These are phyloP conservation scores for Pyrenophora graminea DNA, from an alignment of 2,329 filamentous ascomycete species.

Conservation along the genomic window DNA sequence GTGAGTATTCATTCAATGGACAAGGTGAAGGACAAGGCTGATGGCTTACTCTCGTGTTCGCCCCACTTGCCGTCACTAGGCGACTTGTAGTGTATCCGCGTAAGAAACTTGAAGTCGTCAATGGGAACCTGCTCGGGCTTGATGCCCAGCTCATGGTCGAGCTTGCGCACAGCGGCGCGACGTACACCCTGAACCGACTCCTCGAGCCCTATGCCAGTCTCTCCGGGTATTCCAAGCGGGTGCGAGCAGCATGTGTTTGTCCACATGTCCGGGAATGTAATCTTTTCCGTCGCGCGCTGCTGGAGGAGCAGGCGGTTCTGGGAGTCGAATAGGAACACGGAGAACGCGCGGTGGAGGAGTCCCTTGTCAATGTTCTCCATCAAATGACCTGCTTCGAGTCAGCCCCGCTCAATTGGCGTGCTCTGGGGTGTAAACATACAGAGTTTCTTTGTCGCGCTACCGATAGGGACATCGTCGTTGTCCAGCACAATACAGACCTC, in stretches of 20 bases:
- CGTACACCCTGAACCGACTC: slow-evolving; percentile 86
- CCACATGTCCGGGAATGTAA: slow-evolving; percentile 99
- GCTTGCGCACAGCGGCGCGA: slow-evolving; percentile 87
- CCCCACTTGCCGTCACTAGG: slow-evolving; percentile 98
- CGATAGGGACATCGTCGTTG: slow-evolving; percentile 88
- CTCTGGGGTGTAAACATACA: slow-evolving; percentile 63
- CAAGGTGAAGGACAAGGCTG: background rate
- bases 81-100: slow-evolving; percentile 96
- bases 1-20: slow-evolving; percentile 24
- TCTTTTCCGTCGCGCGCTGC: slow-evolving; percentile 94
- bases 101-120: slow-evolving; percentile 90
- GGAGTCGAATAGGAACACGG: slow-evolving; percentile 95
- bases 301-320: slow-evolving; percentile 91
- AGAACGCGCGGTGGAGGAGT: slow-evolving; percentile 95
- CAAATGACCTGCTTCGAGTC: slow-evolving; percentile 71
- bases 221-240: slow-evolving; percentile 85
- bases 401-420: slow-evolving; percentile 5
- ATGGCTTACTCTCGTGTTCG: slow-evolving; percentile 86
- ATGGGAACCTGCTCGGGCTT: slow-evolving; percentile 84
- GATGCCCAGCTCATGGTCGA: slow-evolving; percentile 94
- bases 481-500: slow-evolving; percentile 98
- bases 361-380: slow-evolving; percentile 99
- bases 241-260: slow-evolving; percentile 99
- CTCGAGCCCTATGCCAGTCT: slow-evolving; percentile 81
- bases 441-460: slow-evolving; percentile 95